Base-by-base conservation (phyloP, 352 stramenopile species). In the Peronosclerospora sorghi region DNA sequence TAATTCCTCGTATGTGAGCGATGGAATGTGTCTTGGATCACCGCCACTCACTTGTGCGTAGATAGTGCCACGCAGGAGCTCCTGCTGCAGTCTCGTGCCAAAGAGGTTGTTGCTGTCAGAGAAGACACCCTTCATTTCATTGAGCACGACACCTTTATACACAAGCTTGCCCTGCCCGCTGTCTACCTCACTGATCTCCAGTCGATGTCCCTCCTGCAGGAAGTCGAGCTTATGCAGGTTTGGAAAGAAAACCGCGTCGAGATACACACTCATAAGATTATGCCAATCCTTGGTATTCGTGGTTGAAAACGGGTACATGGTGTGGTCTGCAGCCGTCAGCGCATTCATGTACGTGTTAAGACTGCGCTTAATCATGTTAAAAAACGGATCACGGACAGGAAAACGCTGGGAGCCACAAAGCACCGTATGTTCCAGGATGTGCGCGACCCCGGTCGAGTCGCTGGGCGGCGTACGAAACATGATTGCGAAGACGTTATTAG, bases 301-400 rank as follows among this genome's bases (percentile, higher is more conserved):
- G 29, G 83, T 97, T 19, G 94, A 94, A 39, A 99, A 97, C n/a
- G 97, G 95, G 54, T 99, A 99, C 73, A 96, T 98, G 29, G 96
- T 99, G 45, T 97, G 75, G 72, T 99, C 95, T 12, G 79, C 89
- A 43, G 96, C 97, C n/a, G 96, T 99, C 44, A 99, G 96, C 10
- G 96, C 96, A 72, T 99, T 99, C 67, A 99, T 87, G 72, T 98
- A 99, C 39, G 95, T 99, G 66, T 99, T 96, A 8, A 99, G 74
- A 44, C 73, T 96, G 52, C 95, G 94, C 70, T 98, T 97, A 34
- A 98, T 83, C 60, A 99, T 95, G 65, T 99, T 97, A 36, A 98
- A 96, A 63, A 99, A 99, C 32, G 96, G 96, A 59, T 99, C 96
- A 51, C 98, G 97, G 34, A 97, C 93, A 7, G 90, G 95, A 64